Conservation (phyloP, 2,329 filamentous ascomycete genomes). For the Chrysoporthe cubensis region DNA sequence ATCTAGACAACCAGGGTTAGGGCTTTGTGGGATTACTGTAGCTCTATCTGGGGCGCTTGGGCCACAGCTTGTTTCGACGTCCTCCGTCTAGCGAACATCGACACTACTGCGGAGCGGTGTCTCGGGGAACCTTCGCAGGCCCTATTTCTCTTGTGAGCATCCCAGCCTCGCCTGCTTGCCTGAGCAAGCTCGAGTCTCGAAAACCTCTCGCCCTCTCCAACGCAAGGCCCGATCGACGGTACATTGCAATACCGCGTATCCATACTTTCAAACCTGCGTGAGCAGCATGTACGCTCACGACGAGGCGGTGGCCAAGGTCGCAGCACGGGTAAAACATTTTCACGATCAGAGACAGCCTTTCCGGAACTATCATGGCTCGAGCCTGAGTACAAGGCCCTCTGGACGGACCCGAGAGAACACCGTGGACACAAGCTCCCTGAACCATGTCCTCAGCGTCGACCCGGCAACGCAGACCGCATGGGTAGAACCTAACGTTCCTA, state of each 20-base stretch:
- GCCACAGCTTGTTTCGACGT: conserved; percentile 1
- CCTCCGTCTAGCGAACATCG: neutral
- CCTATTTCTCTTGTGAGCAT: no score
- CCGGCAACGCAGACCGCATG: conserved; percentile 54
- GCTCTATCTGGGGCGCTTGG: neutral
- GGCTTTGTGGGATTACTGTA: neutral
- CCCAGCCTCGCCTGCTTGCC: no score
- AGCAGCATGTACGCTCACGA: conserved; percentile 49
- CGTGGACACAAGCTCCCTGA: conserved; percentile 69
- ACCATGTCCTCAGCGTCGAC: conserved; percentile 66
- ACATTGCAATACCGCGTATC: neutral
- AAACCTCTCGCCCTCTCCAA: no score
- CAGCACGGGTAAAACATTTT: conserved; percentile 49
- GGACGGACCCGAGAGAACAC: conserved; percentile 55
- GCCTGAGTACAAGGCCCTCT: conserved; percentile 72
- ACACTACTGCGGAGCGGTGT: no score
- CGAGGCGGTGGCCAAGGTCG: conserved; percentile 47
- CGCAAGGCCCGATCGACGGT: neutral
- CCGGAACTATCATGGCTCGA: conserved; percentile 77
- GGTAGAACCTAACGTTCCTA: conserved; percentile 71
- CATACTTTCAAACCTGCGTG: neutral
- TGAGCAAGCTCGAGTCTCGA: neutral
- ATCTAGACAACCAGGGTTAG: neutral
- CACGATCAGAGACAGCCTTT: conserved; percentile 57
- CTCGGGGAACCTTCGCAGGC: no score